Evolutionary conservation across 768 basidiomycete species (phyloP).

Genomic region (Lactifluus rugatus): DNA sequence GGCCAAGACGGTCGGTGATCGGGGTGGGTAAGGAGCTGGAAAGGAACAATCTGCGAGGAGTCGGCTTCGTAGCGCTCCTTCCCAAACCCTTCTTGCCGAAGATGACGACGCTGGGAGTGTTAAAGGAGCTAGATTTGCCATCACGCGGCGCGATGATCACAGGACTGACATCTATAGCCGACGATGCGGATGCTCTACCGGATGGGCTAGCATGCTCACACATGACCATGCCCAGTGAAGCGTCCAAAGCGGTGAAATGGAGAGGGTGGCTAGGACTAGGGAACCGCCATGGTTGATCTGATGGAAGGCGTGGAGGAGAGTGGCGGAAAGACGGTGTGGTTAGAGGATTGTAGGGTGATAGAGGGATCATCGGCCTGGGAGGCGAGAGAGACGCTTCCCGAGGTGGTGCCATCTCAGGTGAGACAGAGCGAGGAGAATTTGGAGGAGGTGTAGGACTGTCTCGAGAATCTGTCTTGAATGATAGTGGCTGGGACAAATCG

Average conservation of each 20-base stretch:
- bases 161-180: slow-evolving; percentile 30
- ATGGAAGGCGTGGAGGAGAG: slow-evolving; percentile 63
- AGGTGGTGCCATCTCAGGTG: slow-evolving; percentile 4
- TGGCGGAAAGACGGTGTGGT: slow-evolving; percentile 71
- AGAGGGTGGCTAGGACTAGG: slow-evolving; percentile 72
- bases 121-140: slow-evolving; percentile 34
- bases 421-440: slow-evolving; percentile 15
- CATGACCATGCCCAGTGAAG: slow-evolving; percentile 56
- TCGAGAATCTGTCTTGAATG: slow-evolving; percentile 10
- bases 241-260: slow-evolving; percentile 52
- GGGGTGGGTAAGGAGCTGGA: slow-evolving; percentile 27
- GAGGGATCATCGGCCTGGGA: slow-evolving; percentile 33
- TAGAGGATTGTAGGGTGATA: slow-evolving; percentile 70
- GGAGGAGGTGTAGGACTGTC: slow-evolving; percentile 19
- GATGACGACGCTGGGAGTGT: slow-evolving; percentile 22
- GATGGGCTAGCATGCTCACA: slow-evolving; percentile 40
- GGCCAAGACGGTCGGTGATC: slow-evolving; percentile 26
- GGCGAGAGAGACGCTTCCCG: slow-evolving; percentile 22
- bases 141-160: slow-evolving; percentile 25
- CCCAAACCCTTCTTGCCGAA: slow-evolving; percentile 20
- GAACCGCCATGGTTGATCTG: slow-evolving; percentile 75
- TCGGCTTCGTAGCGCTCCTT: slow-evolving; percentile 21
- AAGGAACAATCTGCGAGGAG: slow-evolving; percentile 34
- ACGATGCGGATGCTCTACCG: slow-evolving; percentile 20
- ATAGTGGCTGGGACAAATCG: slow-evolving; percentile 11